These are phyloP conservation scores for Arthroderma sp. DNA, from an alignment of 2,329 filamentous ascomycete genomes.

Conservation along the genomic window DNA sequence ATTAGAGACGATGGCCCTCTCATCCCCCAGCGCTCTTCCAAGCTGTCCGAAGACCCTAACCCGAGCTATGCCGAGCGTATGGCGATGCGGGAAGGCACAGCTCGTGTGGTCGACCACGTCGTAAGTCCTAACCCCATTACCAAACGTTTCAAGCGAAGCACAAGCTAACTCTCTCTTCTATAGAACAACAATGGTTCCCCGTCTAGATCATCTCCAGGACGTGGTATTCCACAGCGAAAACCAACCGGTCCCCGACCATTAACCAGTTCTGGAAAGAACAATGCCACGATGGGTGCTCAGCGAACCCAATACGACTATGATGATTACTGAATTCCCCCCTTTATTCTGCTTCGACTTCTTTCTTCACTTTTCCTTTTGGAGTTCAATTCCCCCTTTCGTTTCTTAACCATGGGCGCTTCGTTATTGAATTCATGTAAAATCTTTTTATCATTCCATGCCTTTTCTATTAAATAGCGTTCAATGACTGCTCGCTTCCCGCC, in stretches of 20 bases:
- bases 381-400: neutral
- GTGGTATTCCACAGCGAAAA: conserved; percentile 30
- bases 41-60: conserved; percentile 27
- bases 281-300: conserved; percentile 22
- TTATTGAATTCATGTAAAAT: conserved; percentile 11
- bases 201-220: conserved; percentile 22
- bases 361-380: conserved; percentile 2
- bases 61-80: conserved; percentile 32
- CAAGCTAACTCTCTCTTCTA: neutral
- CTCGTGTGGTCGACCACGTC: conserved; percentile 19
- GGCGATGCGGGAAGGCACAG: conserved; percentile 23
- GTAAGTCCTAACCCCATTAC: conserved; percentile 16
- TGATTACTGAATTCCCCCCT: conserved; percentile 18
- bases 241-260: conserved; percentile 39
- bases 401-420: neutral
- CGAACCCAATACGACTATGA: conserved; percentile 27
- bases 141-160: conserved; percentile 13
- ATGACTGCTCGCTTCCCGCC: neutral
- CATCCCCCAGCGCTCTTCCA: conserved; percentile 41
- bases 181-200: conserved; percentile 10
- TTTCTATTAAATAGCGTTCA: neutral
- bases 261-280: conserved; percentile 24
- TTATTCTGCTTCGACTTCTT: conserved; percentile 10
- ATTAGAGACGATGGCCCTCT: conserved; percentile 47
- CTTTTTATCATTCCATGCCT: neutral